Evolutionary conservation across 108 stramenopile genomes (phyloP).

Genomic region (Skeletonema grethae): DNA sequence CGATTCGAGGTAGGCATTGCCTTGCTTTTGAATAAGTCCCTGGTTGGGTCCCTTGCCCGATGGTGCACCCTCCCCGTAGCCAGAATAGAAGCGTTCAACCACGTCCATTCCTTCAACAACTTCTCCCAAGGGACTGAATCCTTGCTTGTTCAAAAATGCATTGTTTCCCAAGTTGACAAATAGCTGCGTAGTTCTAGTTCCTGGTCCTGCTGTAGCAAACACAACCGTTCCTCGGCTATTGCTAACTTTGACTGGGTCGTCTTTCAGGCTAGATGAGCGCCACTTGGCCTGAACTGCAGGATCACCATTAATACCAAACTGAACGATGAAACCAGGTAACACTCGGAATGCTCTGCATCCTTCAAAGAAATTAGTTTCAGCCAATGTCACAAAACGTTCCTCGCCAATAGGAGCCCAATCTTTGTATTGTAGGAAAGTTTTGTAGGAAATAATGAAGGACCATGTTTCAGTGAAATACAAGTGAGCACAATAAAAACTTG

Average conservation of each 20-base stretch:
- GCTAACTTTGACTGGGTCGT: constrained; percentile 86
- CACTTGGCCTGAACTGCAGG: constrained; percentile 72
- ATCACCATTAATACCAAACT: constrained; percentile 91
- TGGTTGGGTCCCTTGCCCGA: constrained; percentile 82
- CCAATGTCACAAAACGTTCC: constrained; percentile 73
- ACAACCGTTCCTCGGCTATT: constrained; percentile 87
- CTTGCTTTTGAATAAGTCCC: constrained; percentile 77
- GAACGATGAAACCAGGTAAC: constrained; percentile 87
- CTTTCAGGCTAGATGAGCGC: constrained; percentile 58
- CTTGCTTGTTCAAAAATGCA: constrained; percentile 89
- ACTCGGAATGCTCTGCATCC: constrained; percentile 89
- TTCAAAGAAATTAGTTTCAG: constrained; percentile 61
- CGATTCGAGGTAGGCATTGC: constrained; percentile 71
- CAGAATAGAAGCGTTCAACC: constrained; percentile 82
- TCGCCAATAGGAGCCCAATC: constrained; percentile 84
- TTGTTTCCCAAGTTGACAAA: constrained; percentile 85
- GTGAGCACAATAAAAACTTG: too few species aligned
- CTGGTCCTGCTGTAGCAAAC: constrained; percentile 91
- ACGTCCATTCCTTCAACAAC: constrained; percentile 93
- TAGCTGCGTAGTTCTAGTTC: constrained; percentile 90
- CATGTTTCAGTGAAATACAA: too few species aligned
- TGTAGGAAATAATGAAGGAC: too few species aligned
- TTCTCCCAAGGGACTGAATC: constrained; percentile 91
- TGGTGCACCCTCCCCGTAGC: constrained; percentile 92
- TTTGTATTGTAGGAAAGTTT: neutral